Conservation (phyloP, 2,329 filamentous ascomycete species). For the Ophiostoma australiae region DNA sequence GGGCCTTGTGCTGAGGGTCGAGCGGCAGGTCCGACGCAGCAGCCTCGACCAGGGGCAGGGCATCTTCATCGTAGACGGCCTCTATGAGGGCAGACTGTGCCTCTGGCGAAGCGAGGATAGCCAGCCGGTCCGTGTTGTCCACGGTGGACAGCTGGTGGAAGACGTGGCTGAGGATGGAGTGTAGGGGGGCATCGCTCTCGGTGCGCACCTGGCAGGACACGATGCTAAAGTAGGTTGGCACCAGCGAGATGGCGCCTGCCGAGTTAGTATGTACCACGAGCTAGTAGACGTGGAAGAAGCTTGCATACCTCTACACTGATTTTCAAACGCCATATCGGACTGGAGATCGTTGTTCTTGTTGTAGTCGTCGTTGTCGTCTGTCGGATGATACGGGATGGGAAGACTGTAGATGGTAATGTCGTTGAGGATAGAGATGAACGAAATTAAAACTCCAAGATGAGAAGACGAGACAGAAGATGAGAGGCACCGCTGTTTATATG, state of each 20-base stretch:
- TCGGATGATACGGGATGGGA: not conserved
- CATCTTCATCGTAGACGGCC: constrained; percentile 36
- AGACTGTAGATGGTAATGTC: not conserved
- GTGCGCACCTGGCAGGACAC: constrained; percentile 32
- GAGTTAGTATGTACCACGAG: not conserved
- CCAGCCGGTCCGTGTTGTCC: constrained; percentile 11
- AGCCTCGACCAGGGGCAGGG: constrained; percentile 34
- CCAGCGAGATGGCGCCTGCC: constrained; percentile 33
- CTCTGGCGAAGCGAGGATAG: constrained; percentile 29
- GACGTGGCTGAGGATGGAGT: constrained; percentile 30
- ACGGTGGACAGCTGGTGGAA: constrained; percentile 29
- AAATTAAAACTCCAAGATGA: not conserved
- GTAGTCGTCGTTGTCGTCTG: not conserved
- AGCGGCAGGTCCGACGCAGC: constrained; percentile 31
- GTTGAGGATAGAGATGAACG: not conserved
- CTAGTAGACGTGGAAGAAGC: not conserved
- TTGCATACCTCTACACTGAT: not conserved
- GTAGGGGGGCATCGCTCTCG: constrained; percentile 31
- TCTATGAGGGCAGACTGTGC: constrained; percentile 31
- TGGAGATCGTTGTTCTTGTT: not conserved
- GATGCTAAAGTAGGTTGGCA: constrained; percentile 31
- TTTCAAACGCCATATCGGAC: not conserved
- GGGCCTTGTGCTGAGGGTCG: constrained; percentile 34
- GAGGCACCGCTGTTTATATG: not conserved
- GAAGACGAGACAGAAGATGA: not conserved